phyloP scores from a whole-genome alignment of 768 basidiomycete species.

The Antrodiella citrinella region DNA sequence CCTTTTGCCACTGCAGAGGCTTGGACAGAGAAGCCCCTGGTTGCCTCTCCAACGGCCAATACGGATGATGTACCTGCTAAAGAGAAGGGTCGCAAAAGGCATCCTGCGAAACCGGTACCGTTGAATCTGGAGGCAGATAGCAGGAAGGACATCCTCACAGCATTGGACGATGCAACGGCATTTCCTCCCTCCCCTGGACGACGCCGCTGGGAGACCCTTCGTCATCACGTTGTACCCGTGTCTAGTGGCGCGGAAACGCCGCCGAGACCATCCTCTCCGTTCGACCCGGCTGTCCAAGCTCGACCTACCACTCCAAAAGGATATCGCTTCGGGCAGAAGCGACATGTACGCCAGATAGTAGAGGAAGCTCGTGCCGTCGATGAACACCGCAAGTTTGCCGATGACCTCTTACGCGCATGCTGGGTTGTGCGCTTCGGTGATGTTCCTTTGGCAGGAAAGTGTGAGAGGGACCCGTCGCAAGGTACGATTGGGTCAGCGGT shows the following conservation, averaged over 20 bases:
- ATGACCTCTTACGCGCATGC: constrained; percentile 51
- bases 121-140: constrained; percentile 12
- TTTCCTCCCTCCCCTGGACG: constrained; percentile 16
- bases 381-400: constrained; percentile 41
- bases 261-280: constrained; percentile 6
- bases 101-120: constrained; percentile 1
- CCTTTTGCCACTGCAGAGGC: constrained; percentile 10
- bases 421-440: constrained; percentile 44
- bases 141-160: neutral
- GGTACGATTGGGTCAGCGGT: constrained; percentile 28
- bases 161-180: constrained; percentile 1
- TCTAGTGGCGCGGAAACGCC: constrained; percentile 3
- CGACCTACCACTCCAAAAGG: constrained; percentile 19
- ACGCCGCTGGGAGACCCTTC: constrained; percentile 21
- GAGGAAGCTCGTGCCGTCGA: constrained; percentile 48
- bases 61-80: constrained; percentile 7
- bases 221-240: constrained; percentile 17
- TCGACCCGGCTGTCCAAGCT: constrained; percentile 5
- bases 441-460: constrained; percentile 21
- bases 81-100: constrained; percentile 1
- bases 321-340: constrained; percentile 17
- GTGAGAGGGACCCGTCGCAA: constrained; percentile 23
- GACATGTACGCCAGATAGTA: constrained; percentile 40
- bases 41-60: constrained; percentile 14
- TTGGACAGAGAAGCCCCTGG: constrained; percentile 18